Conservation (phyloP, 2,329 filamentous ascomycete species). For the Bipolaris bicolor region DNA sequence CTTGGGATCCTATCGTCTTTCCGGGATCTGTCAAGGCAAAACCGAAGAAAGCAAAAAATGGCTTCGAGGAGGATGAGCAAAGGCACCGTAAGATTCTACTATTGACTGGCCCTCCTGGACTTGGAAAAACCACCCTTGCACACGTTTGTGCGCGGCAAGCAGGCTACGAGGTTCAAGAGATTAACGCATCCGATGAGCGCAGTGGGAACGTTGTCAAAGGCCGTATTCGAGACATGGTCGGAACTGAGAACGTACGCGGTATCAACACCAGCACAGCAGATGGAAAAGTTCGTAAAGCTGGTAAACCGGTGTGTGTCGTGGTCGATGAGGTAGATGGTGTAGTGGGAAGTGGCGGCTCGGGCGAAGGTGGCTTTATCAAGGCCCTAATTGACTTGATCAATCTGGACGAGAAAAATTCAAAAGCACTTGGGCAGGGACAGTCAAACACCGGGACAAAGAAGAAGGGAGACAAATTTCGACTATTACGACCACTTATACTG, state of each 20-base stretch:
- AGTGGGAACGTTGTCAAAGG: constrained; percentile 89
- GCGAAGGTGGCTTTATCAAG: constrained; percentile 94
- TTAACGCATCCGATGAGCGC: constrained; percentile 96
- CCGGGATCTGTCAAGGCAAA: constrained; percentile 72
- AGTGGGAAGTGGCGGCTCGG: constrained; percentile 69
- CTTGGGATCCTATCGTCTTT: constrained; percentile 92
- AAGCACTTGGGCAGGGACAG: constrained; percentile 43
- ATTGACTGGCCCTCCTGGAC: constrained; percentile 86
- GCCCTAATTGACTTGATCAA: constrained; percentile 89
- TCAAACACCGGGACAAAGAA: constrained; percentile 55
- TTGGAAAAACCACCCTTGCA: constrained; percentile 94
- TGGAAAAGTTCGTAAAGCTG: constrained; percentile 71
- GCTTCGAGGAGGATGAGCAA: constrained; percentile 69
- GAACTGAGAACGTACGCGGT: constrained; percentile 89
- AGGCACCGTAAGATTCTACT: constrained; percentile 86
- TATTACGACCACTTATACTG: constrained; percentile 86
- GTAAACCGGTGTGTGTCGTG: constrained; percentile 87
- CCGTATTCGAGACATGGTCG: constrained; percentile 87
- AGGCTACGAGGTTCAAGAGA: constrained; percentile 94
- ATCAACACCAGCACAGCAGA: constrained; percentile 61
- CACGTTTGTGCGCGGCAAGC: constrained; percentile 96
- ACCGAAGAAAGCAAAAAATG: constrained; percentile 53
- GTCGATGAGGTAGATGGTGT: constrained; percentile 98
- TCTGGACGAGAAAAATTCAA: constrained; percentile 81
- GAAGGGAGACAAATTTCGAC: constrained; percentile 84